Conservation (phyloP, 2,329 filamentous ascomycete genomes). For the Exophiala calicioides region DNA sequence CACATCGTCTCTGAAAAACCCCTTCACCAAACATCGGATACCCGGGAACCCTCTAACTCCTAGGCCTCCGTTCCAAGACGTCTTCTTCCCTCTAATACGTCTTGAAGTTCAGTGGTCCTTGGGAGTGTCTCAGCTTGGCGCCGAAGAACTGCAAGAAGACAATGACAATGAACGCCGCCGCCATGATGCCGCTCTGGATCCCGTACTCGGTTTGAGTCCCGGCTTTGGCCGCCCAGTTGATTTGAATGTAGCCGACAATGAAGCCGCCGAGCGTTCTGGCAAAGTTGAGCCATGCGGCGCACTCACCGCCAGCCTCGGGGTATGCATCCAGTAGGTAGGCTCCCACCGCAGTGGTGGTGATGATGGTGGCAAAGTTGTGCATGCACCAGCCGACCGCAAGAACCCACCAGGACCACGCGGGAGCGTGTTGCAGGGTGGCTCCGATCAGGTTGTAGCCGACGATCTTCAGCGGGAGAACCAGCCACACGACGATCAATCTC, state of each 20-base stretch:
- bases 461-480: slow-evolving; percentile 50
- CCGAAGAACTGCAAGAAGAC: slow-evolving; percentile 40
- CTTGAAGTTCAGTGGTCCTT: slow-evolving; percentile 39
- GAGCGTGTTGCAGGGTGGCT: slow-evolving; percentile 25
- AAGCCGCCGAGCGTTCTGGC: slow-evolving; percentile 49
- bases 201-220: slow-evolving; percentile 48
- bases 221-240: slow-evolving; percentile 50
- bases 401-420: slow-evolving; percentile 46
- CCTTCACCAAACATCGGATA: too few relatives aligned
- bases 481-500: slow-evolving; percentile 52
- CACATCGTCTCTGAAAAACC: too few relatives aligned
- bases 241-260: slow-evolving; percentile 45
- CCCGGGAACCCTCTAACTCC: too few relatives aligned
- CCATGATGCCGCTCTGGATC: slow-evolving; percentile 47
- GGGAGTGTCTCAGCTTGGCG: slow-evolving; percentile 37
- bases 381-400: slow-evolving; percentile 52
- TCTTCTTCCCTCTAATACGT: slow-evolving; percentile 17
- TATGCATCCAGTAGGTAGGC: slow-evolving; percentile 57
- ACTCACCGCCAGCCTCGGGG: slow-evolving; percentile 54
- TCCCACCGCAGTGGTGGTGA: slow-evolving; percentile 53
- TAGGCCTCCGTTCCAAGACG: too few relatives aligned
- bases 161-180: slow-evolving; percentile 38
- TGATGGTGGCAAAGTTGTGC: slow-evolving; percentile 58
- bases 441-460: slow-evolving; percentile 39
- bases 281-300: slow-evolving; percentile 54